phyloP scores from a whole-genome alignment of 2,329 filamentous ascomycete species.

The Lachnellula occidentalis region DNA sequence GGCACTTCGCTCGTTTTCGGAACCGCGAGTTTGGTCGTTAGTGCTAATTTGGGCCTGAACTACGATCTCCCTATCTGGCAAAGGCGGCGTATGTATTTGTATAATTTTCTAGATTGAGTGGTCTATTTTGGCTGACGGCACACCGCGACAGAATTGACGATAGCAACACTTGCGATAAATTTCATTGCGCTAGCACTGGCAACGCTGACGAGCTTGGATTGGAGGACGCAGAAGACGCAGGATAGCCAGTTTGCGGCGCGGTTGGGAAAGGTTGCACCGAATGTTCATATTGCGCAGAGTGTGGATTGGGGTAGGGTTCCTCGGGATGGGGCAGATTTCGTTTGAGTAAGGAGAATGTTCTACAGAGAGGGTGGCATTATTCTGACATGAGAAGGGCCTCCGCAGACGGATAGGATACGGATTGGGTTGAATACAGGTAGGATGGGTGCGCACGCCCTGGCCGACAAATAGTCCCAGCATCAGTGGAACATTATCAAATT shows the following conservation, averaged over 20 bases:
- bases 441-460: not conserved
- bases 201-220: slow-evolving; percentile 24
- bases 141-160: not conserved
- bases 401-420: not conserved
- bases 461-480: not conserved
- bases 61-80: not conserved
- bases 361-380: too few relatives aligned
- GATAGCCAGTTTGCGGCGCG: slow-evolving; percentile 21
- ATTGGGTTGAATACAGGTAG: not conserved
- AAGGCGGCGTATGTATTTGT: slow-evolving; percentile 5
- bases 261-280: slow-evolving; percentile 13
- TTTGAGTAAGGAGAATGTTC: too few relatives aligned
- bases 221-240: slow-evolving; percentile 19
- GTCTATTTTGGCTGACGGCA: too few relatives aligned
- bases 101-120: too few relatives aligned
- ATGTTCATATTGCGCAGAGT: too few relatives aligned
- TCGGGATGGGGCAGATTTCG: too few relatives aligned
- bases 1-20: slow-evolving; percentile 19
- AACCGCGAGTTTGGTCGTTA: slow-evolving; percentile 13
- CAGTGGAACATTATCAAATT: not conserved
- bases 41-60: slow-evolving; percentile 14
- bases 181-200: slow-evolving; percentile 17
- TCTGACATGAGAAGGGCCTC: not conserved
- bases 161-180: slow-evolving; percentile 22
- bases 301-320: too few relatives aligned